Conservation (phyloP, 2,329 filamentous ascomycete genomes). For the Diaporthe humulicola region DNA sequence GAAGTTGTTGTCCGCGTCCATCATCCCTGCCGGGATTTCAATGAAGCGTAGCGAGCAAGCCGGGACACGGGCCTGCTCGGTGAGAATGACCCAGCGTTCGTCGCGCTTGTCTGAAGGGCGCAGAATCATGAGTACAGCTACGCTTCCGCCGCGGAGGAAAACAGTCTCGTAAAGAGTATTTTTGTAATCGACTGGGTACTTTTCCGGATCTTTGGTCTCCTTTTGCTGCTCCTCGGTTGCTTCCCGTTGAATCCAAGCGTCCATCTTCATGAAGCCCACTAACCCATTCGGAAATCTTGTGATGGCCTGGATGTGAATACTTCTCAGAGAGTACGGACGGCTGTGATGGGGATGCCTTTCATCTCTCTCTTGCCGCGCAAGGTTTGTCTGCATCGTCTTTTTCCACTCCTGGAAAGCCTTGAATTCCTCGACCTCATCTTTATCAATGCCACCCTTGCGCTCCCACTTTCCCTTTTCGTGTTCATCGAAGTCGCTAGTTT, state of each 20-base stretch:
- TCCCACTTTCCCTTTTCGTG: neutral
- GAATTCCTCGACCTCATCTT: neutral
- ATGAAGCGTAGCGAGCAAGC: conserved; percentile 68
- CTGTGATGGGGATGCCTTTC: conserved; percentile 1
- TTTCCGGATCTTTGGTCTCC: neutral
- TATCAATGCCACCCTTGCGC: neutral
- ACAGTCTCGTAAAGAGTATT: conserved; percentile 21
- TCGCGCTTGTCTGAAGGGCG: conserved; percentile 62
- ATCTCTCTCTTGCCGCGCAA: neutral
- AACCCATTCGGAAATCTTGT: conserved; percentile 2
- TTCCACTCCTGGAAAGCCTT: conserved; percentile 13
- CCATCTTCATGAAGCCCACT: conserved; percentile 22
- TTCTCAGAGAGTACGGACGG: conserved; percentile 5
- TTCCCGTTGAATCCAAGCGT: conserved; percentile 12
- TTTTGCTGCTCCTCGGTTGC: neutral
- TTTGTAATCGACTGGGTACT: neutral
- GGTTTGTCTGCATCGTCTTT: neutral
- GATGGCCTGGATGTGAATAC: conserved; percentile 16
- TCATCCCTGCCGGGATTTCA: conserved; percentile 74
- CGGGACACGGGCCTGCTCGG: conserved; percentile 69
- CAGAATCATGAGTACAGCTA: conserved; percentile 70
- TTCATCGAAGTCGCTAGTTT: neutral
- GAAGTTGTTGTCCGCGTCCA: conserved; percentile 66
- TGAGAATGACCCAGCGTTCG: conserved; percentile 70
- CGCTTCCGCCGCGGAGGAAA: conserved; percentile 71